A percentile compares a stretch with the other conserved stretches of the same genome.
These are phyloP conservation scores for Suhomyces bokatorum DNA, from an alignment of 1,139 yeast species.

Conservation along the genomic window DNA sequence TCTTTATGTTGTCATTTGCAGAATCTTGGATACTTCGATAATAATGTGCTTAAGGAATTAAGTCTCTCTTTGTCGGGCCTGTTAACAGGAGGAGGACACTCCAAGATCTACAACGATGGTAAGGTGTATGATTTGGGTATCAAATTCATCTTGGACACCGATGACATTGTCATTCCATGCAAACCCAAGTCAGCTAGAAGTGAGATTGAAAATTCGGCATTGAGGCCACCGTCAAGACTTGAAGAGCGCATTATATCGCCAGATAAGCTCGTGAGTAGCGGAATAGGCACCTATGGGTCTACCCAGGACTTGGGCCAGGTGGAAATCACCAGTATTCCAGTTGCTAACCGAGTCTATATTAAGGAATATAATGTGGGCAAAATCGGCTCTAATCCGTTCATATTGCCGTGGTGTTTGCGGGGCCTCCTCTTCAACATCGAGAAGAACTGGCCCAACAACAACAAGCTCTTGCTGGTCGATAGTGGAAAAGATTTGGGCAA, in stretches of 20 bases:
- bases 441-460: slow-evolving; percentile 49
- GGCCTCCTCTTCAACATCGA: slow-evolving; percentile 71
- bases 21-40: slow-evolving; percentile 70
- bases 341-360: slow-evolving; percentile 52
- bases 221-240: background rate
- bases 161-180: slow-evolving; percentile 50
- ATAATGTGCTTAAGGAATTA: slow-evolving; percentile 76
- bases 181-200: background rate
- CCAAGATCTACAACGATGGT: slow-evolving; percentile 81
- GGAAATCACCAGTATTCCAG: slow-evolving; percentile 28
- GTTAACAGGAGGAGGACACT: slow-evolving; percentile 92
- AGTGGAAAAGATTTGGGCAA: slow-evolving; percentile 29
- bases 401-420: slow-evolving; percentile 89
- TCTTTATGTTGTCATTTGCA: slow-evolving; percentile 52
- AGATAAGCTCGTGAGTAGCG: slow-evolving; percentile 22
- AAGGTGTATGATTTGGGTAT: slow-evolving; percentile 82
- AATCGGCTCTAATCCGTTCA: slow-evolving; percentile 75
- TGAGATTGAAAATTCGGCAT: background rate
- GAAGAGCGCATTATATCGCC: slow-evolving; percentile 1
- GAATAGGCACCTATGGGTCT: slow-evolving; percentile 23
- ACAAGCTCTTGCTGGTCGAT: slow-evolving; percentile 28
- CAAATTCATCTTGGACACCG: slow-evolving; percentile 73
- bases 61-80: slow-evolving; percentile 86
- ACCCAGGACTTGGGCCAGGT: slow-evolving; percentile 8
- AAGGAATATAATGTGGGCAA: slow-evolving; percentile 61